Conservation (phyloP, 495 filamentous ascomycete species). For the Hypoxylon lienhwacheense region DNA sequence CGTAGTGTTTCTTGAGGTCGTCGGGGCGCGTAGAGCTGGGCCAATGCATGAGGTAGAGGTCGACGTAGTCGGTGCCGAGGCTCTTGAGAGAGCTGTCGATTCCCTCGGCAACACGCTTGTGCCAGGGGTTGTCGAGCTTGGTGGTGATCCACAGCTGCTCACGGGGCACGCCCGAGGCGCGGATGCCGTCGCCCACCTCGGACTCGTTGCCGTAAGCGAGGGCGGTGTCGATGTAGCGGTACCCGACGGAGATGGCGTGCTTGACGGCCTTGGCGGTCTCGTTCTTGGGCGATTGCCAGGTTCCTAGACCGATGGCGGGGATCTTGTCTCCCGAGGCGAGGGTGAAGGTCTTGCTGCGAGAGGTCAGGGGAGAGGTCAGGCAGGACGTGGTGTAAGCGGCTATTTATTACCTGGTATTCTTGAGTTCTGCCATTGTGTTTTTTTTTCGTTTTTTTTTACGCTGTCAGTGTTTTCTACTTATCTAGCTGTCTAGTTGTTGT, state of each 20-base stretch:
- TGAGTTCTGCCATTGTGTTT: conserved; percentile 40
- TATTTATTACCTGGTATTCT: conserved; percentile 39
- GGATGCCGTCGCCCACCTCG: conserved; percentile 79
- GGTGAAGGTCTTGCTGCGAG: conserved; percentile 61
- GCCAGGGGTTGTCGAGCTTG: conserved; percentile 84
- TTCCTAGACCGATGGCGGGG: conserved; percentile 79
- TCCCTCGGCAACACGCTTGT: conserved; percentile 66
- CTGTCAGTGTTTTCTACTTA: too few species aligned
- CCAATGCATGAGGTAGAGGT: conserved; percentile 88
- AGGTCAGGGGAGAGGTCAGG: background rate
- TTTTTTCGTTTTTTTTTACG: too few species aligned
- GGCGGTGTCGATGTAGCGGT: conserved; percentile 64
- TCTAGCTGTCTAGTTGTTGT: too few species aligned
- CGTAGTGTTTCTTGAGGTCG: conserved; percentile 44
- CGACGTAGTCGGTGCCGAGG: conserved; percentile 75
- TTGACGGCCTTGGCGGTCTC: conserved; percentile 65
- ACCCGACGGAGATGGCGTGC: conserved; percentile 72
- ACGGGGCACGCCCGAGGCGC: conserved; percentile 76
- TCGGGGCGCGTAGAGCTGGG: conserved; percentile 56
- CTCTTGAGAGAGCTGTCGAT: conserved; percentile 69
- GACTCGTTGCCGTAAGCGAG: conserved; percentile 82
- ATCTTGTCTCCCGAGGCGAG: conserved; percentile 81
- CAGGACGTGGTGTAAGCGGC: background rate
- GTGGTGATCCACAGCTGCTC: conserved; percentile 85
- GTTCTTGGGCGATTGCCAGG: conserved; percentile 68